A percentile compares a stretch with the other conserved stretches of the same genome.
These are phyloP conservation scores for Rhizophora mangle DNA, from an alignment of 345 rosid species.

Conservation along the genomic window DNA sequence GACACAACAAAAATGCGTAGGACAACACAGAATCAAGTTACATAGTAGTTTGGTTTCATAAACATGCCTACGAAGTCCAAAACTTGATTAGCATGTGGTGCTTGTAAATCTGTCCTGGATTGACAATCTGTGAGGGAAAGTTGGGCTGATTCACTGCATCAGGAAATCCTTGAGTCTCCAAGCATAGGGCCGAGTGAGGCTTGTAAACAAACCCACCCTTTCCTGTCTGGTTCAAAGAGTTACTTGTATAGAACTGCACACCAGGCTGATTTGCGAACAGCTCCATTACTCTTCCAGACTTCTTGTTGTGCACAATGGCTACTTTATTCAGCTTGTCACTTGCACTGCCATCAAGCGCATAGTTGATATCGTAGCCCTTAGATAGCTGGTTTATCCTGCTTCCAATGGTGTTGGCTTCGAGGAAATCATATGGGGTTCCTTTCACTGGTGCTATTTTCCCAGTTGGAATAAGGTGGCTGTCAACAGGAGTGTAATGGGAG, in stretches of 20 bases:
- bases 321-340: conserved; percentile 38
- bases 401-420: conserved; percentile 42
- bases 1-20: not conserved
- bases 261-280: conserved; percentile 66
- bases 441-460: conserved; percentile 55
- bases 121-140: conserved; percentile 66
- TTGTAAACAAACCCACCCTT: conserved; percentile 64
- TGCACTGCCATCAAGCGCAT: conserved; percentile 44
- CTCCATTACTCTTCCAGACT: conserved; percentile 72
- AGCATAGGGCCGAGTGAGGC: conserved; percentile 61
- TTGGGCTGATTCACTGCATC: conserved; percentile 68
- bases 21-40: not conserved
- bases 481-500: conserved; percentile 57
- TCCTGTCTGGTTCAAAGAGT: conserved; percentile 50
- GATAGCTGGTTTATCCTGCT: conserved; percentile 52
- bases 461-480: conserved; percentile 68
- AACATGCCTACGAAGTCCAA: conserved; percentile 4
- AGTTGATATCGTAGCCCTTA: conserved; percentile 75
- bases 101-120: conserved; percentile 52
- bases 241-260: conserved; percentile 74
- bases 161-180: conserved; percentile 87
- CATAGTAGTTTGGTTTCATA: not conserved
- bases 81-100: conserved; percentile 70
- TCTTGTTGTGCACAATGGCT: conserved; percentile 57
- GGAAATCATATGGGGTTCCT: conserved; percentile 86